A percentile compares a stretch with the other conserved stretches of the same genome.
Evolutionary conservation across 2,329 filamentous ascomycete species (phyloP).

Genomic region (Cercospora citrullina): DNA sequence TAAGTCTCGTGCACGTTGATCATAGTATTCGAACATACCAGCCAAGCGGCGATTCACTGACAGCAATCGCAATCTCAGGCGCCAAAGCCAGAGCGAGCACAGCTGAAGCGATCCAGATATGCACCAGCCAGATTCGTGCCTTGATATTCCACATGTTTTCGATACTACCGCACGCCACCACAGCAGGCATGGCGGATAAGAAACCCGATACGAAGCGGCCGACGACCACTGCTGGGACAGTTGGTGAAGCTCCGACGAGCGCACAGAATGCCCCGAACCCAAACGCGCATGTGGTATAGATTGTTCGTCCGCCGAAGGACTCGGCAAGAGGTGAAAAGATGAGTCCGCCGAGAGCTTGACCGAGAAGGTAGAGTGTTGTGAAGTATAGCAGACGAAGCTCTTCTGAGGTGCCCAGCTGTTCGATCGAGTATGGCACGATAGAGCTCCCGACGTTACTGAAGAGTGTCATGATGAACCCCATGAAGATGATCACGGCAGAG

Average conservation of each 20-base stretch:
- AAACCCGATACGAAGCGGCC: conserved; percentile 49
- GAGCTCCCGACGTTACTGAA: conserved; percentile 23
- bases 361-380: conserved; percentile 8
- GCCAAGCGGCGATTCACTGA: conserved; percentile 19
- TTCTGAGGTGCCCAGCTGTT: not conserved
- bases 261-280: conserved; percentile 40
- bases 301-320: conserved; percentile 40
- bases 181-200: conserved; percentile 50
- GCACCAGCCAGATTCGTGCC: conserved; percentile 49
- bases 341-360: conserved; percentile 42
- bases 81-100: conserved; percentile 48
- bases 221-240: conserved; percentile 41
- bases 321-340: conserved; percentile 45
- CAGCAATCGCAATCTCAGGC: conserved; percentile 44
- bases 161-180: conserved; percentile 50
- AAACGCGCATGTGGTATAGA: conserved; percentile 40
- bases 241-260: conserved; percentile 42
- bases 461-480: conserved; percentile 22
- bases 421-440: conserved; percentile 1
- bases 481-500: conserved; percentile 19
- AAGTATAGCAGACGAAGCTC: conserved; percentile 9
- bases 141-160: conserved; percentile 46
- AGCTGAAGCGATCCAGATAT: conserved; percentile 47
- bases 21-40: conserved; percentile 18
- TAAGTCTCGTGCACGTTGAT: not conserved